Conservation (phyloP, 2,329 filamentous ascomycete species). For the Ceratocystis cubensis region DNA sequence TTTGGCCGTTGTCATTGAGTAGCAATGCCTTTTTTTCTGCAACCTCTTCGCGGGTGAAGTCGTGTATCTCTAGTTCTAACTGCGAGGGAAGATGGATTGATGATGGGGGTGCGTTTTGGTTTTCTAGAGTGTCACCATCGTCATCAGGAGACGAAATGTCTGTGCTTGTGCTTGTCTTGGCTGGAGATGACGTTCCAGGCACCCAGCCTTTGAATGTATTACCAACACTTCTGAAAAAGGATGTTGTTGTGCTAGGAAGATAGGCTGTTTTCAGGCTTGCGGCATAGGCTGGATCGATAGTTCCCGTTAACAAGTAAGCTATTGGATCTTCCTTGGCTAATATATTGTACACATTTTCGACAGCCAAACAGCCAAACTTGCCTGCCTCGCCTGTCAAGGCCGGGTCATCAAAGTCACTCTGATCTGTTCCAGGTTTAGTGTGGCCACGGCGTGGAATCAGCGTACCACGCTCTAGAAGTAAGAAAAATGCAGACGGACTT, state of each 20-base stretch:
- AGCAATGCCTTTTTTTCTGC: conserved; percentile 78
- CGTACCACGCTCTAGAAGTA: conserved; percentile 62
- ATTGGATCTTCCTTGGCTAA: conserved; percentile 62
- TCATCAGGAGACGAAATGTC: neutral
- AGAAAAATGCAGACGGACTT: conserved; percentile 83
- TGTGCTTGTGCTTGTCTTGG: neutral
- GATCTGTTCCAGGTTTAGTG: conserved; percentile 60
- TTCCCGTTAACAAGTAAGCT: conserved; percentile 81
- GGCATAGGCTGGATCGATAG: conserved; percentile 71
- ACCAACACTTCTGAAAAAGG: conserved; percentile 52
- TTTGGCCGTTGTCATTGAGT: conserved; percentile 91
- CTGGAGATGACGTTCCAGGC: conserved; percentile 32
- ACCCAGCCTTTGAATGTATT: conserved; percentile 51
- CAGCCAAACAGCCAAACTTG: conserved; percentile 76
- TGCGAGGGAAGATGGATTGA: conserved; percentile 44
- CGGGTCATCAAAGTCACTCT: conserved; percentile 42
- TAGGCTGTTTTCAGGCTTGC: conserved; percentile 62
- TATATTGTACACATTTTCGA: conserved; percentile 95
- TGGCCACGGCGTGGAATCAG: conserved; percentile 66
- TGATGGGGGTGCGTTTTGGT: conserved; percentile 21
- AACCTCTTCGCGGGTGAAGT: conserved; percentile 84
- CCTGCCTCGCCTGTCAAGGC: conserved; percentile 65
- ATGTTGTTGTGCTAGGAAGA: conserved; percentile 59
- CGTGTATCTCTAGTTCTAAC: conserved; percentile 88
- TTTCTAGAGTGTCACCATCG: neutral